Evolutionary conservation across 2,329 filamentous ascomycete species (phyloP).

Genomic region (Penicillium sp.): DNA sequence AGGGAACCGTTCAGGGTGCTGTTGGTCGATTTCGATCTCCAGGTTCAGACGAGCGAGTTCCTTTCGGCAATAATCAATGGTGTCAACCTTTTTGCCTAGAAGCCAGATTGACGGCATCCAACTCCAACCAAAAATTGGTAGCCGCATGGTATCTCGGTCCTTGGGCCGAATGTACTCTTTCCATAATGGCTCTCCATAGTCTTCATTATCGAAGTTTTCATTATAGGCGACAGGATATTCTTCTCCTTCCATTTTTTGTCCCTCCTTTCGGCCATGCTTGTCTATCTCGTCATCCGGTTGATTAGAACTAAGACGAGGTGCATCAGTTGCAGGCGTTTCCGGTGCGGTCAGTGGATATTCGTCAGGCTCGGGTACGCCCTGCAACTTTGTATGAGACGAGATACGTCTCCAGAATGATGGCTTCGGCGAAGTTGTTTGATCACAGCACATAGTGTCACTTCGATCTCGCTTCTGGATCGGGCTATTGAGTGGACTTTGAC

Average conservation of each 20-base stretch:
- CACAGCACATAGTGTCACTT: conserved; percentile 1
- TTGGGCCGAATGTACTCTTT: conserved; percentile 76
- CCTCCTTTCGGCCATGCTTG: conserved; percentile 21
- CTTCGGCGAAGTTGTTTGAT: conserved; percentile 19
- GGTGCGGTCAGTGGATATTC: conserved; percentile 40
- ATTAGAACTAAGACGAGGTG: conserved; percentile 3
- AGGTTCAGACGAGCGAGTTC: conserved; percentile 84
- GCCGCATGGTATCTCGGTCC: conserved; percentile 78
- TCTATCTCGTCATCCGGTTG: conserved; percentile 12
- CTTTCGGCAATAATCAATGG: conserved; percentile 84
- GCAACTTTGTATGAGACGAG: conserved; percentile 33
- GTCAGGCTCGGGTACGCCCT: conserved; percentile 29
- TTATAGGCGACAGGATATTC: conserved; percentile 65
- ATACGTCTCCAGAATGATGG: conserved; percentile 36
- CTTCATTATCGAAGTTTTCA: conserved; percentile 60
- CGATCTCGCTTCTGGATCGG: background rate
- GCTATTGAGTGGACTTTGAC: background rate
- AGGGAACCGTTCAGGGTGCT: conserved; percentile 79
- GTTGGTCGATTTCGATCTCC: conserved; percentile 89
- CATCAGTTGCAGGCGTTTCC: conserved; percentile 24
- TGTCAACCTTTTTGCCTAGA: conserved; percentile 87
- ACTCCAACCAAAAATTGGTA: conserved; percentile 60
- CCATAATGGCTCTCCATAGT: conserved; percentile 70
- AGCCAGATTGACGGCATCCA: conserved; percentile 80
- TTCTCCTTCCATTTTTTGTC: conserved; percentile 28